Base-by-base conservation (phyloP, 495 filamentous ascomycete genomes). In the Annulohypoxylon maeteangense region DNA sequence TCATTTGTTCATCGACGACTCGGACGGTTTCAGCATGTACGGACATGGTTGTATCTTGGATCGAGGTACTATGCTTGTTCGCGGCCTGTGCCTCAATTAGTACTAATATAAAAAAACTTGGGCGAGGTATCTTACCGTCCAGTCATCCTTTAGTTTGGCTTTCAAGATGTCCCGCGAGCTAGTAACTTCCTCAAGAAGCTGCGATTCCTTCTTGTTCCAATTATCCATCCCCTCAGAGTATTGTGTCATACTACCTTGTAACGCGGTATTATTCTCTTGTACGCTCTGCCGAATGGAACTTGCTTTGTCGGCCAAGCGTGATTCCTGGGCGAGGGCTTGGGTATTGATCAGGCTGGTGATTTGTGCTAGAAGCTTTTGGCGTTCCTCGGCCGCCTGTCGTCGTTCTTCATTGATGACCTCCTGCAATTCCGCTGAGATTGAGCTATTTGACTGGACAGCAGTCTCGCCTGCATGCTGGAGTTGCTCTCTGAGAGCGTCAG, bases 11-110 rank as follows among this genome's bases (percentile, higher is more conserved):
- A 75, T 94, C 91, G 8, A 98, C 95, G 71, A 97, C 95, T 0
- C 89, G 89, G 18, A 97, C 88, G 0, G 94, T 97, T 79, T 97
- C 91, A n/a, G 92, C 90, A 66, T 98, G 93, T 8, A 98, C 93
- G 0, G 93, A 92, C 60, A 91, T 90, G 1, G 94, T 96, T 0
- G 91, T 90, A 1, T 85, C 85, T 67, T 93, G 91, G 66, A 98
- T 93, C 2, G 91, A 89, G 0, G 80, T 86, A 69, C 92, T 95
- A 71, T 93, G 91, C 68, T 91, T 86, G 67, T 94, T 92, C 25
- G 94, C 93, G 11, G 80, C 76, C 92, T 95, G 51, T 47, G 22
- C 69, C 59, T 80, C 75, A 81, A 80, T 70, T 74, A 67, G 64
- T 42, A 29, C 40, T 31, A 25, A 16, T 1, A 16, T 22, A 51